Percentiles rank a stretch among this genome's conserved stretches.
Conservation (phyloP, 257 asterid genomes). For the Petunia axillaris region DNA sequence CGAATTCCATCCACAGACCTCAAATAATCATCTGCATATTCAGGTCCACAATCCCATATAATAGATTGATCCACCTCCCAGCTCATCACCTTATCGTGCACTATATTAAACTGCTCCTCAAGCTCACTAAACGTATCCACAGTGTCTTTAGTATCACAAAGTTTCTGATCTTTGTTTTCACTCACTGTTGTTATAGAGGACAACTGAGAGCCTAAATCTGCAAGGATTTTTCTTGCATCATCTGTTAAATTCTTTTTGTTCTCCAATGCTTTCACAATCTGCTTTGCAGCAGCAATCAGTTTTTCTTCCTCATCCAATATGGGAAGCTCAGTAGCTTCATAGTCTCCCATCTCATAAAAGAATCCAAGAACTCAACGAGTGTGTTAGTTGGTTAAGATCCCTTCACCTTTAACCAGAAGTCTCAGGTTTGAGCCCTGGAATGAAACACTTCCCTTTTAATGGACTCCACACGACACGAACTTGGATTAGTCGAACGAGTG, state of each 20-base stretch:
- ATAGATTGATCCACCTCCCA: conserved; percentile 73
- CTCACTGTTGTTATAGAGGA: conserved; percentile 40
- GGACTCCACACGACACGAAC: background rate
- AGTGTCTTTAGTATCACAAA: conserved; percentile 22
- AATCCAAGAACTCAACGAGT: background rate
- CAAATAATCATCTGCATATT: conserved; percentile 68
- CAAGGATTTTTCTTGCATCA: conserved; percentile 60
- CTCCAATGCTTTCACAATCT: conserved; percentile 59
- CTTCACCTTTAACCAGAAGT: background rate
- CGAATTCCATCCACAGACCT: conserved; percentile 68
- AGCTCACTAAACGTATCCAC: conserved; percentile 47
- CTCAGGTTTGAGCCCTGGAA: no score
- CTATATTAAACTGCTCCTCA: conserved; percentile 57
- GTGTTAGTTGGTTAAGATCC: background rate
- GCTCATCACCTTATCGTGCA: conserved; percentile 62
- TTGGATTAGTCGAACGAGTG: background rate
- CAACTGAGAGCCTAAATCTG: conserved; percentile 71
- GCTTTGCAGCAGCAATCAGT: conserved; percentile 67
- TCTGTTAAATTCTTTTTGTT: conserved; percentile 47
- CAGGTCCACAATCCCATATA: conserved; percentile 83
- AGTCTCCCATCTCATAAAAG: conserved; percentile 60
- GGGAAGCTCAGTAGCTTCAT: conserved; percentile 31
- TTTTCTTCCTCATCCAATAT: conserved; percentile 70
- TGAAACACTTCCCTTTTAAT: no score
- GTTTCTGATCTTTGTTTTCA: conserved; percentile 27